phyloP scores from a whole-genome alignment of 352 stramenopile genomes.

The Globisporangium acanthophoron region DNA sequence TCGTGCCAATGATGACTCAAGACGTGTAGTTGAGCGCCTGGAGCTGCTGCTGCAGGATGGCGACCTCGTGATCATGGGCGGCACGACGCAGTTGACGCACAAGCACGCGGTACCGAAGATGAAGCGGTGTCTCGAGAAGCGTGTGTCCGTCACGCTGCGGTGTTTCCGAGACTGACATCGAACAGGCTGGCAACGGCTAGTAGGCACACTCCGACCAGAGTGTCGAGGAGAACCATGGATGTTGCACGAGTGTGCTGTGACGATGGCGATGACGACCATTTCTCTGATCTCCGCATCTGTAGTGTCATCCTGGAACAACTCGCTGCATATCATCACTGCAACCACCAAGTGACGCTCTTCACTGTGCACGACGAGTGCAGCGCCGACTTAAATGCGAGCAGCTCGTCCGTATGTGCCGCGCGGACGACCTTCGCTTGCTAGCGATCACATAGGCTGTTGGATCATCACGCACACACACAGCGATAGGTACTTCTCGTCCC shows the following conservation, averaged over 20 bases:
- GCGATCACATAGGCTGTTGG: background rate
- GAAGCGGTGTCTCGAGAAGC: constrained; percentile 8
- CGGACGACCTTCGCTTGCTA: background rate
- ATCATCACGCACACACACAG: too few relatives aligned
- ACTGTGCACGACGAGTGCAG: constrained; percentile 1
- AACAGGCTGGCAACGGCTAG: too few relatives aligned
- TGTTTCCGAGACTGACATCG: constrained; percentile 6
- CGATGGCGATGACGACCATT: too few relatives aligned
- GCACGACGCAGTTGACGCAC: constrained; percentile 30
- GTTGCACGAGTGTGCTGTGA: too few relatives aligned
- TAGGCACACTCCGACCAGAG: too few relatives aligned
- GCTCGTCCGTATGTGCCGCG: background rate
- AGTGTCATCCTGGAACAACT: background rate
- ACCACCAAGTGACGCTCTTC: constrained; percentile 11
- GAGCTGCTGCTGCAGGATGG: constrained; percentile 32
- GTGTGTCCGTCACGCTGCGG: constrained; percentile 11
- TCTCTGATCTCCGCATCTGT: too few relatives aligned
- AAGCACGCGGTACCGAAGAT: constrained; percentile 41
- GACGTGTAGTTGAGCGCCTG: constrained; percentile 3
- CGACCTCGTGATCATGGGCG: constrained; percentile 47
- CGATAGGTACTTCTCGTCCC: too few relatives aligned
- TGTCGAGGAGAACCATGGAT: too few relatives aligned
- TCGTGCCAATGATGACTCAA: background rate
- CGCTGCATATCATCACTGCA: constrained; percentile 5
- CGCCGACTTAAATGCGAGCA: background rate